Conservation (phyloP, 805 yeast genomes). For the Kurtzmaniella fragi region DNA sequence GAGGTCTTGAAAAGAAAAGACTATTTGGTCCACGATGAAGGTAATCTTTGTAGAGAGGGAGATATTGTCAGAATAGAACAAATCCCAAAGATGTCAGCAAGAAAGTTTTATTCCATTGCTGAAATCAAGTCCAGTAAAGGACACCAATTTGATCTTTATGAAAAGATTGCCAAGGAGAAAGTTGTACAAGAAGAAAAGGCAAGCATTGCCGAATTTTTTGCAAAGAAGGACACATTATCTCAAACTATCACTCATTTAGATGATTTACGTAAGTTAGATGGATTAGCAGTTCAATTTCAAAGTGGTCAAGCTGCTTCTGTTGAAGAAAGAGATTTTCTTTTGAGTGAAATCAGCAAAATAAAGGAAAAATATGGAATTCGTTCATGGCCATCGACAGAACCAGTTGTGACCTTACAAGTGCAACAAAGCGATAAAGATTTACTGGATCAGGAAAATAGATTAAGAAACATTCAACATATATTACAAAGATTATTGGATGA, state of each 20-base stretch:
- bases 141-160: conserved; percentile 82
- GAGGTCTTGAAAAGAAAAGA: conserved; percentile 75
- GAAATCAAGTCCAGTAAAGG: conserved; percentile 87
- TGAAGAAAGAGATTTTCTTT: conserved; percentile 17
- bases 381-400: conserved; percentile 39
- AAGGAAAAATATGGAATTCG: conserved; percentile 32
- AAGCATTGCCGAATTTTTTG: conserved; percentile 51
- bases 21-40: conserved; percentile 90
- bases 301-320: conserved; percentile 13
- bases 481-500: conserved; percentile 27
- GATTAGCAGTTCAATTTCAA: conserved; percentile 20
- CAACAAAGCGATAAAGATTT: conserved; percentile 23
- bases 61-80: conserved; percentile 92
- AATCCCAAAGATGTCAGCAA: conserved; percentile 76
- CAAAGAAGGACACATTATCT: conserved; percentile 30
- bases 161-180: conserved; percentile 61
- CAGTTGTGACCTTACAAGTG: conserved; percentile 30
- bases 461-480: conserved; percentile 21
- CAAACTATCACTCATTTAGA: conserved; percentile 27
- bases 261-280: conserved; percentile 34
- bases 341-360: conserved; percentile 29
- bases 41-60: conserved; percentile 86
- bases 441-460: conserved; percentile 22
- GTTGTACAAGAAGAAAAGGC: conserved; percentile 63
- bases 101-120: conserved; percentile 85